phyloP scores from a whole-genome alignment of 1,284 basidiomycete species.

The Exobasidium rhododendri region DNA sequence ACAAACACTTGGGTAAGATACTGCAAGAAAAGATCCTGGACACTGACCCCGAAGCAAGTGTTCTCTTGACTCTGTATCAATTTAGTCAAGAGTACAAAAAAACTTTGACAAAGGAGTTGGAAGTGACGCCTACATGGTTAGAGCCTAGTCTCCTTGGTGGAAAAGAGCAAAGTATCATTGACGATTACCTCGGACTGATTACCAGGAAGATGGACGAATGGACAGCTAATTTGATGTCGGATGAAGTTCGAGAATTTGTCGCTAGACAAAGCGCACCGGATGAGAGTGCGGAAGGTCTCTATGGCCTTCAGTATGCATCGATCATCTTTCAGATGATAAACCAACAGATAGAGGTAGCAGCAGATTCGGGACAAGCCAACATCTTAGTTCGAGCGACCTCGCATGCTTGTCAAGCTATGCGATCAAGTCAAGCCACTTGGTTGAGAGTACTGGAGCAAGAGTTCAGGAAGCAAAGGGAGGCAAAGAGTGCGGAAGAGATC shows the following conservation, averaged over 20 bases:
- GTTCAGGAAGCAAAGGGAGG: conserved; percentile 77
- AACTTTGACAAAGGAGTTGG: conserved; percentile 83
- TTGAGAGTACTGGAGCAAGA: conserved; percentile 77
- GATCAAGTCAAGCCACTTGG: conserved; percentile 85
- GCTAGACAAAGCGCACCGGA: conserved; percentile 81
- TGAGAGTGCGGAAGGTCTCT: conserved; percentile 79
- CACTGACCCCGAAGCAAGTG: conserved; percentile 75
- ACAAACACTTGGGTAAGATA: conserved; percentile 77
- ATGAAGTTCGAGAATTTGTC: conserved; percentile 81
- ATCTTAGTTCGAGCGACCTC: conserved; percentile 86
- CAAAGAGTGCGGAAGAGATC: conserved; percentile 75
- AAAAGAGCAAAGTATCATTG: conserved; percentile 86
- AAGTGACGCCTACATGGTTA: conserved; percentile 57
- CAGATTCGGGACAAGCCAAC: conserved; percentile 89
- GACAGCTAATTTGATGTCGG: conserved; percentile 88
- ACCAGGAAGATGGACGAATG: conserved; percentile 95
- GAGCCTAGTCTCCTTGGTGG: conserved; percentile 75
- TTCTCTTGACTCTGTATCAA: conserved; percentile 78
- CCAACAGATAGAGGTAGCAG: conserved; percentile 90
- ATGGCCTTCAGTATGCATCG: conserved; percentile 85
- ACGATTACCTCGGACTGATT: conserved; percentile 91
- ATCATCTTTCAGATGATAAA: conserved; percentile 97
- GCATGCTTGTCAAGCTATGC: conserved; percentile 86
- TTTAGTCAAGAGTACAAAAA: conserved; percentile 94
- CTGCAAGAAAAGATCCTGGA: conserved; percentile 70